Evolutionary conservation across 1,284 basidiomycete genomes (phyloP), one percentile per base, ranked within the genome.

Genomic region (Apiotrichum sp.): DNA sequence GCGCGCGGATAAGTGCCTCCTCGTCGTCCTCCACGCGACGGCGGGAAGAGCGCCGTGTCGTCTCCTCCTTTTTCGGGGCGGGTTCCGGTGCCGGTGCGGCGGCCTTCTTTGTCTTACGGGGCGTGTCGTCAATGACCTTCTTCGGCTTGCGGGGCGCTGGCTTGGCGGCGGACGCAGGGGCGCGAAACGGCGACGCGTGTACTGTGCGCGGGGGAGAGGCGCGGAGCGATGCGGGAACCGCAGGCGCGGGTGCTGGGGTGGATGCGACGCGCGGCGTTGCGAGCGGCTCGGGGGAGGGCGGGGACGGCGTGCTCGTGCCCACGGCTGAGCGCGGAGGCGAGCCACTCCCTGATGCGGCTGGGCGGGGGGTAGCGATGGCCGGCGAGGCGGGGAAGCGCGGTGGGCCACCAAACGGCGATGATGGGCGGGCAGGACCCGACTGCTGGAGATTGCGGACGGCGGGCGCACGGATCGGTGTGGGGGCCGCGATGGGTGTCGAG

Each of bases 321-420:
- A 47, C 33, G 29, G 14, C 13, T 14, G 34, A 6, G 32, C 32
- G 43, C 38, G 48, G 14, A 14, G 57, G 46, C 2, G 46, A 47
- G n/a, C n/a, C 8, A 10, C 8, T 36, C 31, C 46, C 31, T 7
- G 46, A 47, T 4, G 16, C 46, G 1, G 34, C 9, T 14, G 36
- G 35, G n/a, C 43, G 44, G 10, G 45, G 50, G 41, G 53, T 13
- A 43, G 50, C 42, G n/a, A 50, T 32, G 8, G 46, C 46, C 10
- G 58, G 51, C 38, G 54, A 38, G 36, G 53, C 47, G 10, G 71
- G 66, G 60, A 74, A 74, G 42, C 67, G 61, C 3, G 72, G 72
- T 31, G 72, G 72, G 5, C 72, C 72, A 8, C 66, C 53, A 56
- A 74, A 74, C 0, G 71, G 70, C n/a, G 67, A 67, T 10, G 52